Base-by-base conservation (phyloP, 1,139 yeast genomes). In the Yamadazyma siamensis region DNA sequence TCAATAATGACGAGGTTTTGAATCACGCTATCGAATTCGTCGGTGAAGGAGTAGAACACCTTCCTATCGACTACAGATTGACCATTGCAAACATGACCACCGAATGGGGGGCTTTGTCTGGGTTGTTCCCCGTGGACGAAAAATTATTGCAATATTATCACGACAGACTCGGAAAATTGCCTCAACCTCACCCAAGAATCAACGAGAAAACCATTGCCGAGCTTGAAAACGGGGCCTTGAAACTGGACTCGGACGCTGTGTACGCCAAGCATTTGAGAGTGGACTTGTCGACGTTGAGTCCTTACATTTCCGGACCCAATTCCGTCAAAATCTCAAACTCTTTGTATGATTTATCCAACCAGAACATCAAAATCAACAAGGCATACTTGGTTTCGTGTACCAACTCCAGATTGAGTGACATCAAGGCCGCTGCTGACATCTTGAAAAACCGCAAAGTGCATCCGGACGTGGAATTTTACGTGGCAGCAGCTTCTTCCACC, bases 41-140 rank as follows among this genome's bases (percentile, higher is more conserved):
- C 6, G 98, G 97, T 34, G 94, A 84, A 37, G 94, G 91, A 25
- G 71, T 91, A 15, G 65, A 71, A 24, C 70, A 75, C 40, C 68
- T 91, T 37, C 71, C 95, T 2, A 76, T 91, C 25, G 99, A 91
- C 57, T 89, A 86, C 60, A 77, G 99, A 54, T 72, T 91, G 44
- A 91, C 98, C 14, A 89, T 91, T 45, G 98, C 98, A 34, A 91
- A 91, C 55, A 91, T 91, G 99, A 91, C 98, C 30, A 91, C 99
- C 24, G 99, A 91, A 61, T 91, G 99, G 99, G 99, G 99, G 48
- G 98, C 99, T 1, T 69, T 91, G 11, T 84, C 96, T 5, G 99
- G 99, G 26, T 65, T 91, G 38, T 91, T 91, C 76, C 97, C 99
- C 4, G 88, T 91, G 13, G 99, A 91, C 55, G 67, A 75, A 15